Base-by-base conservation (phyloP, 495 filamentous ascomycete genomes). In the Elaphomyces granulatus region DNA sequence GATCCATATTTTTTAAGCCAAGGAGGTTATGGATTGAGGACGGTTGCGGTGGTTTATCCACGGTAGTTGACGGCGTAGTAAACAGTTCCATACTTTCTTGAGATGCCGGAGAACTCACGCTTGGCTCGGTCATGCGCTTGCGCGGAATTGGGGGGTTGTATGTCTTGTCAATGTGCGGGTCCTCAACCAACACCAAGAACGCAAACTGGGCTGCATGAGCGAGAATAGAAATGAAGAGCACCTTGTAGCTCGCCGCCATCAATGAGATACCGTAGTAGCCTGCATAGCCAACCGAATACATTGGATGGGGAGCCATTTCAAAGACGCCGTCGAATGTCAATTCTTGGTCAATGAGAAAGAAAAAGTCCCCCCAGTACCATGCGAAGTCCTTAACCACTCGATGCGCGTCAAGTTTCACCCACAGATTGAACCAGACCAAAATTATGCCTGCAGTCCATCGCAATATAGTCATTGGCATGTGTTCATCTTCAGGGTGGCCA, bases 291-390 rank as follows among this genome's bases (percentile, higher is more conserved):
- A 98, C 87, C 33, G 87, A 93, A 66, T 98, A 98, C 90, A 98
- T 98, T 31, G 90, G 90, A 58, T 98, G 90, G 17, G 90, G 90
- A 34, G 92, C 90, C 82, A 98, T 93, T 61, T 98, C 90, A 55
- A 95, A 98, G 39, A 96, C 88, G 35, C 92, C 92, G 54, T 98
- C 92, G 48, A 98, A 96, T 21, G 90, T 95, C 52, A 98, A 69
- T 54, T 95, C 84, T 55, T 95, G 86, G 57, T 98, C 92, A 54
- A 96, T 85, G 56, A 98, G 78, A 64, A 84, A 98, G 69, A 98
- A 98, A 64, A 96, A 98, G 53, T 98, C 90, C 38, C 90, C 90
- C 90, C 90, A 98, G 63, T 96, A 98, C 90, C 90, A 98, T 15
- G 90, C 90, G 64, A 85, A 98, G 57, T 98, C 92, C 63, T 96